These are phyloP conservation scores for Trichosporon sp. DNA, from an alignment of 1,284 basidiomycete genomes.

Conservation along the genomic window DNA sequence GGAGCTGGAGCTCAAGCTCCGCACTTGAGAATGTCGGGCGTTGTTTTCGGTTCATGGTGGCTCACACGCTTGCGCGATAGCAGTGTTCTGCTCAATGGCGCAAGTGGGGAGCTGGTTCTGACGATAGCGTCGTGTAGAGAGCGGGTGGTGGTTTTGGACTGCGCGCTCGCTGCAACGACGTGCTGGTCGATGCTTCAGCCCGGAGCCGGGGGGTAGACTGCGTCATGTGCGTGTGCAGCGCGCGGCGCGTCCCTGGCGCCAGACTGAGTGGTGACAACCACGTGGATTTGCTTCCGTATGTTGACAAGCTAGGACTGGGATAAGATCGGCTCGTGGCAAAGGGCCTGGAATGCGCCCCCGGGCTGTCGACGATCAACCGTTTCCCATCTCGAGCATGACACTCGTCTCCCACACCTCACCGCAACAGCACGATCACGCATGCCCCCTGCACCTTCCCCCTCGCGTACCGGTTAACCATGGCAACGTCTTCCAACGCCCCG, in stretches of 20 bases:
- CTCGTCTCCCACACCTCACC: conserved; percentile 1
- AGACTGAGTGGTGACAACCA: not conserved
- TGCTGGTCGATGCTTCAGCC: not conserved
- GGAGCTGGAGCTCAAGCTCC: conserved; percentile 56
- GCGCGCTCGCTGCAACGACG: not conserved
- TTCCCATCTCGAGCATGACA: conserved; percentile 11
- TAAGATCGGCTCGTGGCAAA: conserved; percentile 1
- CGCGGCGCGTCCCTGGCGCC: not conserved
- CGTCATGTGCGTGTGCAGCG: conserved; percentile 13
- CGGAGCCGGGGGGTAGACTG: not conserved
- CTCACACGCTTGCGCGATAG: not conserved
- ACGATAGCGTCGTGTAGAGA: not conserved
- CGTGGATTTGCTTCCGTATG: conserved; percentile 4
- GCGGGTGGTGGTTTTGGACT: not conserved
- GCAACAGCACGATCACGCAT: conserved; percentile 5
- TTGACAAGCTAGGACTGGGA: not conserved
- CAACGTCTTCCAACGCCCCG: not conserved
- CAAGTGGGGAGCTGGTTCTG: not conserved
- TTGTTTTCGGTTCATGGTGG: conserved; percentile 49
- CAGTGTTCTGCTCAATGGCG: not conserved
- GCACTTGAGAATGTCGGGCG: conserved; percentile 53
- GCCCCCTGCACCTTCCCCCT: not conserved
- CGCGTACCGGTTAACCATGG: conserved; percentile 3
- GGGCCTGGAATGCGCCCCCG: conserved; percentile 8
- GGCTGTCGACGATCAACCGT: conserved; percentile 2